phyloP scores from a whole-genome alignment of 805 yeast genomes.

The Pichia phayaonensis region DNA sequence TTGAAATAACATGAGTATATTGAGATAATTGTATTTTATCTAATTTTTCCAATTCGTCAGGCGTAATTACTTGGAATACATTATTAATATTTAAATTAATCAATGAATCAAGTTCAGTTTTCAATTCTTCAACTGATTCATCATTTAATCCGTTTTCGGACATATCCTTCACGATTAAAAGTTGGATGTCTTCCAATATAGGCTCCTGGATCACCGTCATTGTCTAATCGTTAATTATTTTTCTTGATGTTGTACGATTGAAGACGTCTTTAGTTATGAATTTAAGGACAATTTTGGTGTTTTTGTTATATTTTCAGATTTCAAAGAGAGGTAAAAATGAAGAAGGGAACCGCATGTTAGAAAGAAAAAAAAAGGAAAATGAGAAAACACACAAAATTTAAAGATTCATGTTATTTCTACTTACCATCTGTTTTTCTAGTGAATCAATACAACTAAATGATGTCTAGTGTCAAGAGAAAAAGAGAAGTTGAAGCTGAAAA shows the following conservation, averaged over 20 bases:
- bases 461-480: conserved; percentile 16
- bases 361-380: no score
- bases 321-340: no score
- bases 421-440: no score
- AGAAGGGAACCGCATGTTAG: neutral
- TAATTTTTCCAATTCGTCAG: conserved; percentile 11
- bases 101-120: neutral
- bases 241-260: no score
- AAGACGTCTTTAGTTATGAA: neutral
- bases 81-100: conserved; percentile 1
- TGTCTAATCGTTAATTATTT: neutral
- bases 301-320: no score
- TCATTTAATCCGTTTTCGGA: neutral
- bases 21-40: conserved; percentile 13
- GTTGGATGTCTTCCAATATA: conserved; percentile 2
- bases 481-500: conserved; percentile 34
- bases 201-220: neutral
- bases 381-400: no score
- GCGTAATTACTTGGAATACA: conserved; percentile 3
- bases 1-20: conserved; percentile 45
- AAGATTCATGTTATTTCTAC: no score
- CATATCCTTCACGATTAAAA: neutral
- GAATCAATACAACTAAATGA: neutral
- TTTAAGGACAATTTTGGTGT: no score
- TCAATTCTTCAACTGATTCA: neutral